Percentiles rank a stretch among this genome's conserved stretches.
Conservation (phyloP, 495 filamentous ascomycete genomes). For the Pseudoneurospora amorphoporcata region DNA sequence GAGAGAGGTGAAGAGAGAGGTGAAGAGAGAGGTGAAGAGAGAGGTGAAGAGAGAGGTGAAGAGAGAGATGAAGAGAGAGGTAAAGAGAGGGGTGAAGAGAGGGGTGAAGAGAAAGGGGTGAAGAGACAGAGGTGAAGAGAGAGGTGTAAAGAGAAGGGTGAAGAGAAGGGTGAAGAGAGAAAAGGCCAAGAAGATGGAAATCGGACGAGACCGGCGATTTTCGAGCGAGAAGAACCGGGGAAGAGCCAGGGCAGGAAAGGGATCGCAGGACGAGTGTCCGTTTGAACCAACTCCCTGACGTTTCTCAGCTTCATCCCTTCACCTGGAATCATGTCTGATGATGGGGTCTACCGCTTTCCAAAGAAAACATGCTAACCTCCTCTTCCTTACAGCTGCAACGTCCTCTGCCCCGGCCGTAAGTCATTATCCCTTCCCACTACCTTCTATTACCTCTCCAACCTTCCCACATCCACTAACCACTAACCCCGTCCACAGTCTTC, state of each 20-base stretch:
- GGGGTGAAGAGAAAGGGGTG: not conserved
- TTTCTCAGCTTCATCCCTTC: too few species aligned
- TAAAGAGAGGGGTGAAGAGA: not conserved
- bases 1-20: not conserved
- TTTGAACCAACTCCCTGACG: too few species aligned
- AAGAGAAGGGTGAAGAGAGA: not conserved
- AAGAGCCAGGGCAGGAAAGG: too few species aligned
- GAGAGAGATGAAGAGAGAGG: not conserved
- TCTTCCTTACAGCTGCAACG: slow-evolving; percentile 38
- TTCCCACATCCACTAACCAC: not conserved
- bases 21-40: not conserved
- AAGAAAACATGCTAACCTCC: slow-evolving; percentile 5
- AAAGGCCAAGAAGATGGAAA: too few species aligned
- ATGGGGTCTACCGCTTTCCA: slow-evolving; percentile 15
- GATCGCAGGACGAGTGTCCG: too few species aligned
- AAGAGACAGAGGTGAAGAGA: not conserved
- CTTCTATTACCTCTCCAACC: not conserved
- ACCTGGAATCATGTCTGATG: not conserved
- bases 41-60: too few species aligned
- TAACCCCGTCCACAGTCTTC: slow-evolving; percentile 37
- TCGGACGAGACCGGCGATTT: too few species aligned
- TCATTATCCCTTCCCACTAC: slow-evolving; percentile 2
- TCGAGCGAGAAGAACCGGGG: too few species aligned
- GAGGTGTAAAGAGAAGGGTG: not conserved
- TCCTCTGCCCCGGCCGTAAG: slow-evolving; percentile 58